A percentile compares a stretch with the other conserved stretches of the same genome.
Conservation (phyloP, 163 green algal genomes). For the Volvox carteri region DNA sequence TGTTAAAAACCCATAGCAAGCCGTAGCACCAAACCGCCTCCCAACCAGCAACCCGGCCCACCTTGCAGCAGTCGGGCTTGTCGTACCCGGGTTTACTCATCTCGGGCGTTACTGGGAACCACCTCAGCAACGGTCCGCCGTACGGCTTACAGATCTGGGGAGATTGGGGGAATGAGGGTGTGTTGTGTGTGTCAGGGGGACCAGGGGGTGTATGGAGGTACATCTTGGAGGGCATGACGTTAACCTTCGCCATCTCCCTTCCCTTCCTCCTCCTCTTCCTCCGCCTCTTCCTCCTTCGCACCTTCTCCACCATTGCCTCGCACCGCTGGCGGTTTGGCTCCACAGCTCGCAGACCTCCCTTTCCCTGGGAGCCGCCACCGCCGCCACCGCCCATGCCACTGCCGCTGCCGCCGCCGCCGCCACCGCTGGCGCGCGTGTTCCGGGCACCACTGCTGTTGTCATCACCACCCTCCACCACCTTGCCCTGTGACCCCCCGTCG, state of each 20-base stretch:
- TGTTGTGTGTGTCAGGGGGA: too few species aligned
- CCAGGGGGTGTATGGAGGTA: too few species aligned
- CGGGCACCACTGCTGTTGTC: background rate
- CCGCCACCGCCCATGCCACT: too few species aligned
- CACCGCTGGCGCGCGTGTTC: background rate
- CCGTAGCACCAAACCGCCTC: background rate
- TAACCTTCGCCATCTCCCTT: too few species aligned
- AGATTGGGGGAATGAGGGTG: too few species aligned
- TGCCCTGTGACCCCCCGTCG: too few species aligned
- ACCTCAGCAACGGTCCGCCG: slow-evolving; percentile 64
- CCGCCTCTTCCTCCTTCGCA: background rate
- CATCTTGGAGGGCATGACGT: too few species aligned
- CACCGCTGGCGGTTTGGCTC: background rate
- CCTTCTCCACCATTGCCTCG: slow-evolving; percentile 2
- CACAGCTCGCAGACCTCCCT: background rate
- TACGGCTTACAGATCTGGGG: slow-evolving; percentile 62
- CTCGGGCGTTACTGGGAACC: slow-evolving; percentile 77
- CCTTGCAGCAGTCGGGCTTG: slow-evolving; percentile 43
- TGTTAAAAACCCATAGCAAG: background rate
- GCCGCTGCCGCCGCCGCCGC: background rate
- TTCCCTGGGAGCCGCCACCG: background rate
- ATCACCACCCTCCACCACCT: too few species aligned
- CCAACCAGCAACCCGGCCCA: background rate
- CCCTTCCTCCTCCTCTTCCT: background rate
- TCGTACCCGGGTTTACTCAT: slow-evolving; percentile 71